Percentiles rank a stretch among this genome's conserved stretches.
These are phyloP conservation scores for Lactifluus rugatus DNA, from an alignment of 768 basidiomycete species.

Conservation along the genomic window DNA sequence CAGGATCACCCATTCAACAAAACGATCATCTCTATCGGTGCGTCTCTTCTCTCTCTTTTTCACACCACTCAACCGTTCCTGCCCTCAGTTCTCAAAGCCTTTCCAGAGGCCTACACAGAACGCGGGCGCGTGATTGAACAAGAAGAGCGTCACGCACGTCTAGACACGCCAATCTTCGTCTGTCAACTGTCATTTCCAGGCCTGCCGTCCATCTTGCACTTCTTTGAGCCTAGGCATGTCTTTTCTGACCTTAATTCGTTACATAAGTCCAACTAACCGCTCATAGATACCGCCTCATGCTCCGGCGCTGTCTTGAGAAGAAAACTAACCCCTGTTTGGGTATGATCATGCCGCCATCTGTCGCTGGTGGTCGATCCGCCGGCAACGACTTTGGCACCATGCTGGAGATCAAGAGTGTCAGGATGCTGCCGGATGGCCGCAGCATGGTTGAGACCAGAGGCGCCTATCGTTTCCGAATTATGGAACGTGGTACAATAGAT, in stretches of 20 bases:
- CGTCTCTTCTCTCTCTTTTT: neutral
- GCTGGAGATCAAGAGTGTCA: conserved; percentile 78
- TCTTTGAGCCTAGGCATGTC: conserved; percentile 77
- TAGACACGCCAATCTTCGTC: conserved; percentile 88
- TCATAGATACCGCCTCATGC: conserved; percentile 82
- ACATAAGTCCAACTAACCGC: neutral
- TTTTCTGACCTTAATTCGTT: neutral
- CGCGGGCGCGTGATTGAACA: conserved; percentile 54
- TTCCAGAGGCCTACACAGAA: conserved; percentile 55
- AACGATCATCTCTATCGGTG: conserved; percentile 59
- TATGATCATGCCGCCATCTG: conserved; percentile 72
- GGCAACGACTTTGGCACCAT: conserved; percentile 83
- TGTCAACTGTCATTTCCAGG: conserved; percentile 86
- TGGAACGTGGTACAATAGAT: conserved; percentile 76
- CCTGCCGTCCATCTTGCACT: conserved; percentile 80
- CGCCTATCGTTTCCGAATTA: conserved; percentile 68
- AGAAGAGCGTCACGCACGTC: conserved; percentile 67
- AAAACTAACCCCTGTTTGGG: conserved; percentile 73
- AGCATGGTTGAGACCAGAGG: conserved; percentile 77
- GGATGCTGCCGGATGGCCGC: conserved; percentile 82
- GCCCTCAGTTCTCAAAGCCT: conserved; percentile 52
- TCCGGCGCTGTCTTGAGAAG: conserved; percentile 84
- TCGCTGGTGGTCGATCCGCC: conserved; percentile 21
- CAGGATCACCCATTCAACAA: conserved; percentile 74
- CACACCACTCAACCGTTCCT: neutral